A percentile compares a stretch with the other conserved stretches of the same genome.
Conservation (phyloP, 2,329 filamentous ascomycete genomes). For the Plectosphaerella plurivora region DNA sequence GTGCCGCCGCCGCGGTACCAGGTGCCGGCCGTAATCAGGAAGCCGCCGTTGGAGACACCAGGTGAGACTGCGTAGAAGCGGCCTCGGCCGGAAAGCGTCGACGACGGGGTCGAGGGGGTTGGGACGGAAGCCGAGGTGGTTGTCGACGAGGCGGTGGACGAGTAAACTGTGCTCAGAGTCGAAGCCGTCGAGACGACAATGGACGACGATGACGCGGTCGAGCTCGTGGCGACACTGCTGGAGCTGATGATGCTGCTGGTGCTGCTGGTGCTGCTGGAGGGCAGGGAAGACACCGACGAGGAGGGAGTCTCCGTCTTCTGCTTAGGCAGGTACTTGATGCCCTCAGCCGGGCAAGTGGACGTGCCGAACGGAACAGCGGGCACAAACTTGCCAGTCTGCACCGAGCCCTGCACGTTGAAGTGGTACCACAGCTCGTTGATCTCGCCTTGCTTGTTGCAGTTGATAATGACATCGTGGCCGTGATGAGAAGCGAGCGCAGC, state of each 20-base stretch:
- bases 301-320: constrained; percentile 1
- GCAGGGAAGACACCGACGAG: constrained; percentile 2
- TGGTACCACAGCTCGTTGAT: constrained; percentile 58
- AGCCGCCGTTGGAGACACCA: constrained; percentile 6
- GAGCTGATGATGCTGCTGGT: constrained; percentile 2
- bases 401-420: constrained; percentile 55
- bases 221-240: constrained; percentile 9
- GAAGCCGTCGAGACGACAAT: neutral
- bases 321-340: constrained; percentile 62
- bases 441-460: constrained; percentile 40
- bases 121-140: constrained; percentile 3
- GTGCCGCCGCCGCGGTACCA: constrained; percentile 21
- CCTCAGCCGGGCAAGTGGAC: constrained; percentile 60
- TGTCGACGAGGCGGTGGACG: constrained; percentile 2
- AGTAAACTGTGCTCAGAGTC: neutral
- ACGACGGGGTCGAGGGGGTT: constrained; percentile 2
- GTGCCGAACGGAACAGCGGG: constrained; percentile 50
- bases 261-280: neutral
- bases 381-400: constrained; percentile 58
- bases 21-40: constrained; percentile 17
- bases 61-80: constrained; percentile 9
- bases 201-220: constrained; percentile 2
- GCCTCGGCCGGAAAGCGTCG: constrained; percentile 11
- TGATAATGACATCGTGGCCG: constrained; percentile 52
- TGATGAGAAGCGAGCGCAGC: constrained; percentile 49